Evolutionary conservation across 306 rosid species (phyloP).

Genomic region (Cucurbita argyrosperma): DNA sequence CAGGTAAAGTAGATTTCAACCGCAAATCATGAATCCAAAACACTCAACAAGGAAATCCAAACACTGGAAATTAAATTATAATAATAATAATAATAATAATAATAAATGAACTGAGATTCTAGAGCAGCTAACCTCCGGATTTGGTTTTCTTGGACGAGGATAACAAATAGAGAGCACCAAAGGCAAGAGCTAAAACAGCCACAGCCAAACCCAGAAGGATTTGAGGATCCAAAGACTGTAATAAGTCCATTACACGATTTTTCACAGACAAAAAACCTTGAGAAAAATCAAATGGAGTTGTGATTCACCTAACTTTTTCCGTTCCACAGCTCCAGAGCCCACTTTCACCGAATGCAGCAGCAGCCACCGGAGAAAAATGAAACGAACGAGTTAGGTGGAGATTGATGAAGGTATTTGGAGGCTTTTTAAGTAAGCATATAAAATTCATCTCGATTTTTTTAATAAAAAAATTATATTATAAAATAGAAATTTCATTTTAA

Average conservation of each 20-base stretch:
- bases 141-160: background rate
- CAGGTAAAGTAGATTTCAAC: background rate
- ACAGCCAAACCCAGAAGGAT: slow-evolving; percentile 5
- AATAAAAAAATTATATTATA: too few species aligned
- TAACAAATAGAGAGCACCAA: slow-evolving; percentile 1
- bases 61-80: background rate
- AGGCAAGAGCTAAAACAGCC: slow-evolving; percentile 3
- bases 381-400: background rate
- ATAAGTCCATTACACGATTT: background rate
- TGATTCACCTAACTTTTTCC: background rate
- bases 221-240: slow-evolving; percentile 7
- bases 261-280: background rate
- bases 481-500: too few species aligned
- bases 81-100: background rate
- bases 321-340: background rate
- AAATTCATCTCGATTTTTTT: background rate
- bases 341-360: background rate
- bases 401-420: background rate
- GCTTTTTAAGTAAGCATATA: background rate
- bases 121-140: background rate
- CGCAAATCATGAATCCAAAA: background rate
- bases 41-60: background rate
- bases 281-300: background rate
- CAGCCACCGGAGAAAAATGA: background rate
- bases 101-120: too few species aligned